Evolutionary conservation across 2,329 filamentous ascomycete genomes (phyloP).

Genomic region (Rutstroemia sp.): DNA sequence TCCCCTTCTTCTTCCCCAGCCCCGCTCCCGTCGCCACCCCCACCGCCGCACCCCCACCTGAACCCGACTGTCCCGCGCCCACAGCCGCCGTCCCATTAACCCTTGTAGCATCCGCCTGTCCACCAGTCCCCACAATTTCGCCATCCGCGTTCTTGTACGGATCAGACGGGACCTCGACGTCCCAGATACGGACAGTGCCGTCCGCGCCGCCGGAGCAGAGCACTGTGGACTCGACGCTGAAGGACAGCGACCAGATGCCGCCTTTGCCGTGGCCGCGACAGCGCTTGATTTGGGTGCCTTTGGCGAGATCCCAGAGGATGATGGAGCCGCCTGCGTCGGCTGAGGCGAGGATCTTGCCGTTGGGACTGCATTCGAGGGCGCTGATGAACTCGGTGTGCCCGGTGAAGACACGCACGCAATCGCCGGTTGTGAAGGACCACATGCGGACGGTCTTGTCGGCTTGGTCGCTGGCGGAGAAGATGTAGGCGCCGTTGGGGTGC

Average conservation of each 20-base stretch:
- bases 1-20: slow-evolving; percentile 64
- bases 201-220: slow-evolving; percentile 88
- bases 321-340: slow-evolving; percentile 86
- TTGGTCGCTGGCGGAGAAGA: slow-evolving; percentile 86
- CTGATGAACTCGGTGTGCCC: slow-evolving; percentile 87
- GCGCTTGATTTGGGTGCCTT: slow-evolving; percentile 78
- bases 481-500: slow-evolving; percentile 88
- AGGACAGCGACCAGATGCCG: slow-evolving; percentile 87
- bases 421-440: slow-evolving; percentile 89
- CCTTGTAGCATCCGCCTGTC: slow-evolving; percentile 43
- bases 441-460: slow-evolving; percentile 87
- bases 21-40: slow-evolving; percentile 6
- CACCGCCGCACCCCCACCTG: no score
- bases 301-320: slow-evolving; percentile 88
- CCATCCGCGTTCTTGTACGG: slow-evolving; percentile 46
- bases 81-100: slow-evolving; percentile 31
- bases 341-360: slow-evolving; percentile 84
- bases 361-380: slow-evolving; percentile 75
- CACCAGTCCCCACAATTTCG: slow-evolving; percentile 32
- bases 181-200: slow-evolving; percentile 90
- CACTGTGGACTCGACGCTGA: slow-evolving; percentile 86
- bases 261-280: slow-evolving; percentile 91
- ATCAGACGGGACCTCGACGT: slow-evolving; percentile 67
- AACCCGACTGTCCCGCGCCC: no score
- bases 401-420: slow-evolving; percentile 83